phyloP scores from a whole-genome alignment of 768 basidiomycete species.

The Boletus reticulatus region DNA sequence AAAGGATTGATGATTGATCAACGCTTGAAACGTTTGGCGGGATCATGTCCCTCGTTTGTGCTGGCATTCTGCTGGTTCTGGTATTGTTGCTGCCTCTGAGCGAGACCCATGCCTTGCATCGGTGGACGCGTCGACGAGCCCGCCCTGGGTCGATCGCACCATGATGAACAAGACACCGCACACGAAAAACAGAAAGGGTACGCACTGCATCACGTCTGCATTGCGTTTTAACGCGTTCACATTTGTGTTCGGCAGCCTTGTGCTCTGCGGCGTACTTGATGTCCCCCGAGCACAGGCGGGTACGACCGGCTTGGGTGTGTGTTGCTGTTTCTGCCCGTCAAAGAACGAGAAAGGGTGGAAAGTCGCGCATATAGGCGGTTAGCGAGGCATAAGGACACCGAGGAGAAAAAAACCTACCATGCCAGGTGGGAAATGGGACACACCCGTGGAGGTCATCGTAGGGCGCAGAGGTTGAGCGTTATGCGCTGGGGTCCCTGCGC shows the following conservation, averaged over 20 bases:
- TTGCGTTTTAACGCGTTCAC: conserved; percentile 30
- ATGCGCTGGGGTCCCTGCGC: not conserved
- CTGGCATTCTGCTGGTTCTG: conserved; percentile 19
- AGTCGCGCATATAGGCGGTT: conserved; percentile 5
- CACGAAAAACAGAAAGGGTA: conserved; percentile 1
- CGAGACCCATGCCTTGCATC: conserved; percentile 40
- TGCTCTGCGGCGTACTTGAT: not conserved
- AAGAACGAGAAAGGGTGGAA: not conserved
- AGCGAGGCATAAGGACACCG: not conserved
- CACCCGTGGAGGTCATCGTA: conserved; percentile 37
- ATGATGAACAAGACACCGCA: too few species aligned
- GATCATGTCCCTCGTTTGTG: conserved; percentile 8
- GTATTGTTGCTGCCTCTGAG: conserved; percentile 29
- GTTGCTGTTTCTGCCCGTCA: conserved; percentile 13
- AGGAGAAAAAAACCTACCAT: conserved; percentile 33
- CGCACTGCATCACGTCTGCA: conserved; percentile 33
- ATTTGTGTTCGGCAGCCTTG: not conserved
- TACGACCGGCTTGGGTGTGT: not conserved
- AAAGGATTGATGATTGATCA: conserved; percentile 14
- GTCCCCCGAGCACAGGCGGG: conserved; percentile 9
- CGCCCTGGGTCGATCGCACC: too few species aligned
- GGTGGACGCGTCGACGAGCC: conserved; percentile 19
- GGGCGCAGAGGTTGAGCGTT: not conserved
- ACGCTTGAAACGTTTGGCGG: conserved; percentile 42
- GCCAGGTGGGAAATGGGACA: conserved; percentile 49